A percentile compares a stretch with the other conserved stretches of the same genome.
Conservation (phyloP, 179 eudicot species). For the Spinacia oleracea region DNA sequence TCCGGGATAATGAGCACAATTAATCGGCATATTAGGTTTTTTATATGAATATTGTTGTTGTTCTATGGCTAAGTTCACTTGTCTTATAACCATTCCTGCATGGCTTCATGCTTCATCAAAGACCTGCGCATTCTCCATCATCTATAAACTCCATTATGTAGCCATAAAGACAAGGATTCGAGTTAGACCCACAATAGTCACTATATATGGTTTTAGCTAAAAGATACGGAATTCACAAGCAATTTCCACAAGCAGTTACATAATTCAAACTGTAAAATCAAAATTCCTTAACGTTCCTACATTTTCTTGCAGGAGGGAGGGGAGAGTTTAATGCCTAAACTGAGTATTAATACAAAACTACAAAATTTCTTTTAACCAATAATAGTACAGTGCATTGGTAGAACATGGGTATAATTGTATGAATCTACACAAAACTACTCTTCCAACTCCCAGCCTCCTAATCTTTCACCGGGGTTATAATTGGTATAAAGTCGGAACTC, state of each 20-base stretch:
- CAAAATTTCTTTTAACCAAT: background rate
- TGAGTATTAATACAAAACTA: background rate
- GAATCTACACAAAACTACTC: conserved; percentile 22
- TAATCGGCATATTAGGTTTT: no score
- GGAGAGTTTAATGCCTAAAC: background rate
- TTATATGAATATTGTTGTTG: no score
- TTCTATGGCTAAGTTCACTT: no score
- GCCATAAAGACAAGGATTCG: no score
- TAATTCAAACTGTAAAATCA: background rate
- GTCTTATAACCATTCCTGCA: no score
- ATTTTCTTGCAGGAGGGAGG: background rate
- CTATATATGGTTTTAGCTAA: background rate
- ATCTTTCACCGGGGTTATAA: conserved; percentile 76
- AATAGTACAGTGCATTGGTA: background rate
- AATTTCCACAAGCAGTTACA: background rate
- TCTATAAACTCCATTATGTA: no score
- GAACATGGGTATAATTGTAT: background rate
- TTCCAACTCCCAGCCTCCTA: conserved; percentile 73
- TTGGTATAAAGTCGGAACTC: conserved; percentile 86
- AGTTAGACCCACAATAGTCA: no score
- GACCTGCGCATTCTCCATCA: no score
- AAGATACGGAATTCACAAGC: background rate
- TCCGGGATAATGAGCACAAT: no score
- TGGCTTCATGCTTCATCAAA: no score
- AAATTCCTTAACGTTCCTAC: background rate